phyloP scores from a whole-genome alignment of 345 rosid genomes.

The Acer campestre region DNA sequence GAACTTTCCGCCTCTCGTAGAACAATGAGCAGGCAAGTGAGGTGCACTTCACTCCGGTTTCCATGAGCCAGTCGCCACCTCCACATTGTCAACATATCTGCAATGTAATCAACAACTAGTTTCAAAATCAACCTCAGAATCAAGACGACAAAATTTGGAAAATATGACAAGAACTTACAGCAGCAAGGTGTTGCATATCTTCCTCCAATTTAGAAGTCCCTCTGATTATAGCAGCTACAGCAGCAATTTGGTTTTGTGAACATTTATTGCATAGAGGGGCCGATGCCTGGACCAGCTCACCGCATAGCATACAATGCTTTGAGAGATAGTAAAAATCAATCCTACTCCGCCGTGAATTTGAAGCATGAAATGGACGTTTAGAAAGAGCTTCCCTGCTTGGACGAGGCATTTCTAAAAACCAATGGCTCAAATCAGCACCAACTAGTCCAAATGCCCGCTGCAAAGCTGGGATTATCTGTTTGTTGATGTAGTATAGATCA shows the following conservation, averaged over 20 bases:
- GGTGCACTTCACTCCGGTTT: conserved; percentile 81
- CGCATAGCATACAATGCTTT: conserved; percentile 83
- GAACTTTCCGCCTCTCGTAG: conserved; percentile 87
- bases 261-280: conserved; percentile 70
- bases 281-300: conserved; percentile 77
- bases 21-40: conserved; percentile 90
- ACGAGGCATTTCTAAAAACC: conserved; percentile 94
- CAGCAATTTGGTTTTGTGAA: conserved; percentile 48
- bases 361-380: conserved; percentile 48
- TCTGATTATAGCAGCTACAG: conserved; percentile 62
- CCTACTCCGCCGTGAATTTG: conserved; percentile 59
- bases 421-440: conserved; percentile 74
- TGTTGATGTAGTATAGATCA: conserved; percentile 82
- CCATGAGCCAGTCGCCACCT: conserved; percentile 93
- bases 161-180: conserved; percentile 48
- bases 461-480: conserved; percentile 94
- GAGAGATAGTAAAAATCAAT: conserved; percentile 90
- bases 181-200: conserved; percentile 88
- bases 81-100: conserved; percentile 95
- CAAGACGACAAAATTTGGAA: neutral
- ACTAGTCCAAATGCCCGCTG: conserved; percentile 88
- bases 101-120: conserved; percentile 15
- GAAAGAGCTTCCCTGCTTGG: conserved; percentile 62
- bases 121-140: neutral
- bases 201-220: conserved; percentile 81